Evolutionary conservation across 176 grass and related monocot genomes (phyloP).

Genomic region (bread wheat (Triticum aestivum)): DNA sequence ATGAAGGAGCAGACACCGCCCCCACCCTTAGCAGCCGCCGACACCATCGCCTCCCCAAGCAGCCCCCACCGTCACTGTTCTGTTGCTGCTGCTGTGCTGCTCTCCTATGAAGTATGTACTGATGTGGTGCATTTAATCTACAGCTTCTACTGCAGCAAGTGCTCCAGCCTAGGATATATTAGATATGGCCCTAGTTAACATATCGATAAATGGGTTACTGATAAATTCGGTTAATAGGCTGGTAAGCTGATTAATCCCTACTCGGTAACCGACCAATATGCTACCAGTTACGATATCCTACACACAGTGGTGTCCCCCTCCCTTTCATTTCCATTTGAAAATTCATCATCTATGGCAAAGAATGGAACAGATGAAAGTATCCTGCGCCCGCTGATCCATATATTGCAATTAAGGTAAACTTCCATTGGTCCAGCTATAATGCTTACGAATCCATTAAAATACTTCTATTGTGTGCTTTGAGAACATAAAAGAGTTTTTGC

Average conservation of each 20-base stretch:
- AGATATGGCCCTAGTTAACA: not conserved
- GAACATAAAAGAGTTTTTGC: slow-evolving; percentile 18
- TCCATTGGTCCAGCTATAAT: not conserved
- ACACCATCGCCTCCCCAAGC: no score
- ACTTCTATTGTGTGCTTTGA: not conserved
- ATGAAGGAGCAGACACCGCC: no score
- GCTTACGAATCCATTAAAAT: not conserved
- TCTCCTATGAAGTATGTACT: no score
- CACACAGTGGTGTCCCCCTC: no score
- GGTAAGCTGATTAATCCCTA: not conserved
- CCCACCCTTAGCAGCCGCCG: no score
- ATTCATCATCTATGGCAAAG: not conserved
- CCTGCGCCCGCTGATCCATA: not conserved
- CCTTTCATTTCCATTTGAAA: not conserved
- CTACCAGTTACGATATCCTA: not conserved
- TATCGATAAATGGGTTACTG: not conserved
- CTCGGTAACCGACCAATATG: not conserved
- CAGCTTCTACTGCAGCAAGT: no score
- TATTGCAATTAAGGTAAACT: not conserved
- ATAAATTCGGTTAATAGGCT: not conserved
- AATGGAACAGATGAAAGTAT: not conserved
- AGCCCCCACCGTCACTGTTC: no score
- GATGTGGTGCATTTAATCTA: no score
- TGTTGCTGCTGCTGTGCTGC: no score
- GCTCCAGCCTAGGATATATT: no score